A percentile compares a stretch with the other conserved stretches of the same genome.
These are phyloP conservation scores for Pleurotus ostreatus DNA, from an alignment of 768 basidiomycete species.

Conservation along the genomic window DNA sequence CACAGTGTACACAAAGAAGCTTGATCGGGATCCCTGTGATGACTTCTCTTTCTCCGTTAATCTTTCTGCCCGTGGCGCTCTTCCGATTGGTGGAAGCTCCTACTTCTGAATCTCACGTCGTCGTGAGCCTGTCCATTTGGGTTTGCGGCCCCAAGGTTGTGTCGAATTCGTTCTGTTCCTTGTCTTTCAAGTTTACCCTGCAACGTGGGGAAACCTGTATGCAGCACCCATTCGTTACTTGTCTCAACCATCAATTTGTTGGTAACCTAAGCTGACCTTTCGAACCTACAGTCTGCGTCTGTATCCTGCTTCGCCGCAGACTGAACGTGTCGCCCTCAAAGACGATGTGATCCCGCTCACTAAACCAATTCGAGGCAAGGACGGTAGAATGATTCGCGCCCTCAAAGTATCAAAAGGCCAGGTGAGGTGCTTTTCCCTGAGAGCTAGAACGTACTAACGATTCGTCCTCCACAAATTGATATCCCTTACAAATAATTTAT, in stretches of 20 bases:
- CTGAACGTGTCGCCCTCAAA: slow-evolving; percentile 32
- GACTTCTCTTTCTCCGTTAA: background rate
- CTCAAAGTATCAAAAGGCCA: slow-evolving; percentile 33
- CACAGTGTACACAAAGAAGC: too few relatives aligned
- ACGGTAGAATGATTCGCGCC: slow-evolving; percentile 20
- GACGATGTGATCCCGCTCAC: slow-evolving; percentile 41
- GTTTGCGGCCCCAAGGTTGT: background rate
- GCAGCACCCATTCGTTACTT: background rate
- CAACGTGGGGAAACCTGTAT: background rate
- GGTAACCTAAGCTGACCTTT: background rate
- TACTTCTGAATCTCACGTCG: background rate
- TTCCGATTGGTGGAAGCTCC: background rate
- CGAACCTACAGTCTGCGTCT: slow-evolving; percentile 28
- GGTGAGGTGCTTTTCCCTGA: slow-evolving; percentile 16
- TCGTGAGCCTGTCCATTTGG: background rate
- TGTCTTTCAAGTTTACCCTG: background rate
- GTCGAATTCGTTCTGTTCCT: background rate
- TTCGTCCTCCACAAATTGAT: too few relatives aligned
- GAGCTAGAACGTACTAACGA: too few relatives aligned
- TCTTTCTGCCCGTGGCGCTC: background rate
- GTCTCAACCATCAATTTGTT: background rate
- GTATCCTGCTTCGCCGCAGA: slow-evolving; percentile 34
- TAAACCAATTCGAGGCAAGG: slow-evolving; percentile 24
- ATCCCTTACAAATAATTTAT: too few relatives aligned
- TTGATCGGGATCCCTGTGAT: too few relatives aligned